Evolutionary conservation across 177 flowering plant genomes (phyloP).

Genomic region (Telopea speciosissima): DNA sequence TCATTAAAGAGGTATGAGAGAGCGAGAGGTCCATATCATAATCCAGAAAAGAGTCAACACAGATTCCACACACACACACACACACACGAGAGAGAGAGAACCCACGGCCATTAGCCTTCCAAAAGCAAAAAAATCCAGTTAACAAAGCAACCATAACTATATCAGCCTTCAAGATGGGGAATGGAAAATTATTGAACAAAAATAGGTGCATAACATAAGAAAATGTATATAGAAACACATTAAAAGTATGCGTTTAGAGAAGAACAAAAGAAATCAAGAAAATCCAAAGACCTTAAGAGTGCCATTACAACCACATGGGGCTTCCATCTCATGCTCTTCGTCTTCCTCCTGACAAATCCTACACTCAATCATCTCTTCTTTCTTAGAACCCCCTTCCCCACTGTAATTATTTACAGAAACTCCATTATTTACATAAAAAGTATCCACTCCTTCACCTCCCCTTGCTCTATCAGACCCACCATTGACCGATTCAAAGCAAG

Average conservation of each 20-base stretch:
- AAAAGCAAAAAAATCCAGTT: no score
- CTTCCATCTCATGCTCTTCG: slow-evolving; percentile 38
- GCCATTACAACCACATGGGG: slow-evolving; percentile 72
- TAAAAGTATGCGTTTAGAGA: background rate
- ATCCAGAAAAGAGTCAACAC: no score
- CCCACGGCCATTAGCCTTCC: no score
- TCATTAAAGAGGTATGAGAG: no score
- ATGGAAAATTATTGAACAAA: no score
- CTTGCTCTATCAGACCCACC: background rate
- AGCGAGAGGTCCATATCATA: no score
- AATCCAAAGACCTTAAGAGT: slow-evolving; percentile 46
- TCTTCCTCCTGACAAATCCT: slow-evolving; percentile 72
- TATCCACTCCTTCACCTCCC: slow-evolving; percentile 4
- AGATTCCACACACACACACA: no score
- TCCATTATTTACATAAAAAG: slow-evolving; percentile 9
- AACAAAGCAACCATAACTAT: no score
- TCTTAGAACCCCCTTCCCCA: slow-evolving; percentile 21
- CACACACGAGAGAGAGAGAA: no score
- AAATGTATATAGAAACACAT: background rate
- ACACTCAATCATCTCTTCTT: slow-evolving; percentile 43
- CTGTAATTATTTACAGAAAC: slow-evolving; percentile 4
- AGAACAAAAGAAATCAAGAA: slow-evolving; percentile 1
- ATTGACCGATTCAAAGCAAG: slow-evolving; percentile 35
- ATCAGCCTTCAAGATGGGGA: no score
- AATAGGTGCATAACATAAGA: no score